Base-by-base conservation (phyloP, 176 grass and related monocot genomes). In the Rhipidocladum racemiflorum region DNA sequence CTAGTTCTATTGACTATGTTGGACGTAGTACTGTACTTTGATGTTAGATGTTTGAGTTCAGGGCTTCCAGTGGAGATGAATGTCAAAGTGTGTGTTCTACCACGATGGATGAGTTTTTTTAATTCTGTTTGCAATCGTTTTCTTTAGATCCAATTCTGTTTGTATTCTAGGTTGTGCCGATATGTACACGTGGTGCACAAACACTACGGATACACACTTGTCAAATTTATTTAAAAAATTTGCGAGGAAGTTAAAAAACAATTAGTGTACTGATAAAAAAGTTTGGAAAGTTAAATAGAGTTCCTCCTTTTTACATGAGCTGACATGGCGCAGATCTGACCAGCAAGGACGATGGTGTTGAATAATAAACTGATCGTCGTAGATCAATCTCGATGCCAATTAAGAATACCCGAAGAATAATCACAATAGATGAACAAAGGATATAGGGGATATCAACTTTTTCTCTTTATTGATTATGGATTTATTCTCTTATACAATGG, bases 1-100 rank as follows among this genome's bases (percentile, higher is more conserved):
- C 88, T 81, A 78, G 88, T 74, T 90, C 20, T 53, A 23, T 62
- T 78, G 74, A 87, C 84, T 74, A 73, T 51, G 4, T 16, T 24
- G 39, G 28, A 61, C 57, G 60, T 50, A 6, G 75, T 74, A 67
- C 79, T 68, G 60, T 74, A 44, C 48, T 42, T 63, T 13, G 42
- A 85, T 76, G 83, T 63, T 64, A 68, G 59, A 60, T 76, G 83
- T 70, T 65, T 75, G 60, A 60, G 61, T 70, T 20, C 18, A 75
- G 40, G 40, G 66, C 9, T 88, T 66, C 65, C 12, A 64, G n/a
- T 72, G 66, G 36, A 13, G 15, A 4, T 5, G 51, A n/a, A 23
- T 73, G 70, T 11, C 12, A 13, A 29, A 2, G 18, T 59, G 45
- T 21, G 9, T 64, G 40, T 32, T 72, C 0, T 68, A 76, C 62